These are phyloP conservation scores for Aspergillus neoniger DNA, from an alignment of 2,329 filamentous ascomycete genomes.

Conservation along the genomic window DNA sequence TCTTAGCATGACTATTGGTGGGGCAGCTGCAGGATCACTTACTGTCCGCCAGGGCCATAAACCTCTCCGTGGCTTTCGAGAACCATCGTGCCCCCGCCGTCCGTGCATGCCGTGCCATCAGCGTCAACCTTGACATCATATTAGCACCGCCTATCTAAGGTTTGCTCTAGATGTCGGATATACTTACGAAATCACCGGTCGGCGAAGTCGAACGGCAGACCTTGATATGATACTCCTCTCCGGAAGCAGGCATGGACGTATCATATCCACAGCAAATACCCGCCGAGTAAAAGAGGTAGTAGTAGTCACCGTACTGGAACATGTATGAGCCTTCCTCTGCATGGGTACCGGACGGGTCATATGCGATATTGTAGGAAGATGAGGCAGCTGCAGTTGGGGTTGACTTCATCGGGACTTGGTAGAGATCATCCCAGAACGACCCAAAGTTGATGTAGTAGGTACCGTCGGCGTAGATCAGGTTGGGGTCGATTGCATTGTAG, in stretches of 20 bases:
- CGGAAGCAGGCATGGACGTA: slow-evolving; percentile 51
- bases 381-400: slow-evolving; percentile 33
- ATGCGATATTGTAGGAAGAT: slow-evolving; percentile 54
- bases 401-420: slow-evolving; percentile 56
- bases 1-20: slow-evolving; percentile 7
- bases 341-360: slow-evolving; percentile 53
- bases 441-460: slow-evolving; percentile 62
- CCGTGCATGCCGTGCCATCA: slow-evolving; percentile 54
- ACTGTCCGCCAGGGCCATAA: slow-evolving; percentile 68
- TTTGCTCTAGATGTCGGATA: neutral
- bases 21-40: slow-evolving; percentile 37
- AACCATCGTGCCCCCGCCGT: slow-evolving; percentile 62
- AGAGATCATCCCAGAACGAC: slow-evolving; percentile 68
- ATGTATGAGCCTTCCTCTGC: slow-evolving; percentile 61
- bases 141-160: neutral
- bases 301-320: slow-evolving; percentile 58
- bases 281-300: slow-evolving; percentile 65
- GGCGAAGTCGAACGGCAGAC: slow-evolving; percentile 61
- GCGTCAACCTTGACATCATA: slow-evolving; percentile 48
- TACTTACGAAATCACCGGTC: slow-evolving; percentile 55
- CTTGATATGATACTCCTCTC: slow-evolving; percentile 66
- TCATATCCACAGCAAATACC: slow-evolving; percentile 66
- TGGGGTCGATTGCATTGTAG: slow-evolving; percentile 65
- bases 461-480: slow-evolving; percentile 48
- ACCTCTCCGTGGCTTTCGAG: slow-evolving; percentile 57